Percentiles rank a stretch among this genome's conserved stretches.
phyloP scores from a whole-genome alignment of 768 basidiomycete species.

The Mycena kentingensis region DNA sequence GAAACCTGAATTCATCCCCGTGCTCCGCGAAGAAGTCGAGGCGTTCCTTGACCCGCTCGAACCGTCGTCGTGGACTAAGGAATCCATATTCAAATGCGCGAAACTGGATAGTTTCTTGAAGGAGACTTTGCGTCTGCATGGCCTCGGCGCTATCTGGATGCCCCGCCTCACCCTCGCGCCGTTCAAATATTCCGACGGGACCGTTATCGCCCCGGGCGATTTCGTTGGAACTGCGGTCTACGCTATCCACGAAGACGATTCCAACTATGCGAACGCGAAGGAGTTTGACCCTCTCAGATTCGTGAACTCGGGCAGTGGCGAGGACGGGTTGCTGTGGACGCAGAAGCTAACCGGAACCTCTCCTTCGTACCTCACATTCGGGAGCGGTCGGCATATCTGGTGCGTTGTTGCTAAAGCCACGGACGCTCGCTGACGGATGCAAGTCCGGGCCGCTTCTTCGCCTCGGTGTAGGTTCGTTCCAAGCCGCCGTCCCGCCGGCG shows the following conservation, averaged over 20 bases:
- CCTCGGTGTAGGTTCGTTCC: slow-evolving; percentile 38
- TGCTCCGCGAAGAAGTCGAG: slow-evolving; percentile 41
- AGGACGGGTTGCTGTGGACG: slow-evolving; percentile 12
- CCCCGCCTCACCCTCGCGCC: slow-evolving; percentile 32
- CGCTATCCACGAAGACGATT: slow-evolving; percentile 36
- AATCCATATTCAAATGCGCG: slow-evolving; percentile 40
- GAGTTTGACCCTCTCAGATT: slow-evolving; percentile 47
- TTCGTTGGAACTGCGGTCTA: slow-evolving; percentile 25
- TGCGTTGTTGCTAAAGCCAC: slow-evolving; percentile 17
- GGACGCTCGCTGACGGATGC: neutral
- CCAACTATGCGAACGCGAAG: slow-evolving; percentile 37
- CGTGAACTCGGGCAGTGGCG: slow-evolving; percentile 22
- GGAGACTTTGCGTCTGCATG: slow-evolving; percentile 39
- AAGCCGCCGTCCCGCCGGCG: too few species aligned
- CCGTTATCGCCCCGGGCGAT: slow-evolving; percentile 34
- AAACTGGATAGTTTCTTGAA: slow-evolving; percentile 45
- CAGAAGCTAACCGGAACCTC: slow-evolving; percentile 33
- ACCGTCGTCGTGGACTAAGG: slow-evolving; percentile 37
- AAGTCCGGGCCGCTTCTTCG: slow-evolving; percentile 48
- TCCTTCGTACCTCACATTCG: slow-evolving; percentile 37
- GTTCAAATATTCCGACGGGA: slow-evolving; percentile 41
- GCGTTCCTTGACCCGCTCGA: slow-evolving; percentile 31
- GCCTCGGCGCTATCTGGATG: slow-evolving; percentile 32
- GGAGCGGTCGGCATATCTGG: slow-evolving; percentile 38
- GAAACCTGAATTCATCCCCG: slow-evolving; percentile 34